phyloP scores from a whole-genome alignment of 2,329 filamentous ascomycete species.

The Pseudogymnoascus sp. region DNA sequence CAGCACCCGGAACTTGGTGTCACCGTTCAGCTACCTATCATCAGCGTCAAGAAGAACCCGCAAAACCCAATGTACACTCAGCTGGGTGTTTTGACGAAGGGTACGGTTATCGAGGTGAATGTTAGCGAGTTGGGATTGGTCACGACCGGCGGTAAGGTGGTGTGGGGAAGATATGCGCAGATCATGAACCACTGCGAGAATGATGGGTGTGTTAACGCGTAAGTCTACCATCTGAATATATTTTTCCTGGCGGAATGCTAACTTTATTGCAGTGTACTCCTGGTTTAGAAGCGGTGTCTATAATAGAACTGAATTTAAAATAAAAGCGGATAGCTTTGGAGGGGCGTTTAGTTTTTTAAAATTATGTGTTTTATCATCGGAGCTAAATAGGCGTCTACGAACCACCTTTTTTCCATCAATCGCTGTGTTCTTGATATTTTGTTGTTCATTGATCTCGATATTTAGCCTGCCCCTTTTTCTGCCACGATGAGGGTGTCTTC shows the following conservation, averaged over 20 bases:
- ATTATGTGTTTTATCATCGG: neutral
- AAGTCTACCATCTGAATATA: neutral
- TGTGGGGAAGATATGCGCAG: conserved; percentile 76
- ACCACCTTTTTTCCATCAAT: neutral
- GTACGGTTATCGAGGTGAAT: conserved; percentile 78
- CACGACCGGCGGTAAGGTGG: conserved; percentile 81
- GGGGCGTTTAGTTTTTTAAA: conserved; percentile 4
- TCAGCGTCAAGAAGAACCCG: conserved; percentile 67
- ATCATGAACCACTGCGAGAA: conserved; percentile 47
- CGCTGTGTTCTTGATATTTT: neutral
- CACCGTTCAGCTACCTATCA: conserved; percentile 66
- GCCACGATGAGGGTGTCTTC: neutral
- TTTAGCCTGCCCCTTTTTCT: neutral
- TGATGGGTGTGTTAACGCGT: conserved; percentile 48
- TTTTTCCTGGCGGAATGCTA: neutral
- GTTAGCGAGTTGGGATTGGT: conserved; percentile 81
- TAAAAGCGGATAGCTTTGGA: conserved; percentile 4
- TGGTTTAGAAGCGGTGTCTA: conserved; percentile 8
- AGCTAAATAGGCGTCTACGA: neutral
- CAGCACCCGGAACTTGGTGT: conserved; percentile 60
- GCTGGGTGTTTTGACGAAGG: conserved; percentile 76
- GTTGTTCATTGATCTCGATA: neutral
- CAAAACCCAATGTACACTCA: conserved; percentile 84
- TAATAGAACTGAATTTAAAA: conserved; percentile 2
- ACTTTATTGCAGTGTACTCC: neutral